Base-by-base conservation (phyloP, 2,329 filamentous ascomycete genomes). In the Cladophialophora yegresii region DNA sequence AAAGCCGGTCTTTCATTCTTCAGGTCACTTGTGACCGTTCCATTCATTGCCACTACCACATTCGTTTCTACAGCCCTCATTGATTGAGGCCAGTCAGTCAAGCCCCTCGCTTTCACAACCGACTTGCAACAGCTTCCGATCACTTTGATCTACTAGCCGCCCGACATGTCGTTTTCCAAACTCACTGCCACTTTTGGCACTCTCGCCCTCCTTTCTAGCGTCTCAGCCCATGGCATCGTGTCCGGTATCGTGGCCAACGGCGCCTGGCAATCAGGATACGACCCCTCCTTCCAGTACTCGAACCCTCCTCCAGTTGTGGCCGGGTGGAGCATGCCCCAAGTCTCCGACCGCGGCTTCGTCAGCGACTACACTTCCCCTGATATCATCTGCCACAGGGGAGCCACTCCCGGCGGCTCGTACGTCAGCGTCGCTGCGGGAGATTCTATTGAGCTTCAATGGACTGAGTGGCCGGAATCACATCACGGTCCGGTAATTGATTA, bases 401-500 rank as follows among this genome's bases (percentile, higher is more conserved):
- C 82, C 32, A 79, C 80, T 32, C 80, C 81, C n/a, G 84, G 81
- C 45, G 71, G 76, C 16, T 77, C 80, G 63, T 79, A 81, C 67
- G 85, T 83, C 20, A 77, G 81, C n/a, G 82, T 89, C 43, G 78
- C 80, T n/a, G 88, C 87, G 13, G 88, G 88, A 66, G 79, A 79
- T 67, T 79, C 79, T 8, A 74, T 90, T 69, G 78, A 83, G 64
- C 76, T 90, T 55, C 81, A 85, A 71, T 90, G 87, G 88, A 84
- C 81, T 63, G 78, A 78, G 16, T 90, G 88, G 88, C 87, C 87
- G n/a, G 79, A 83, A 9, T 83, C 80, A 61, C 85, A 90, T 77
- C 81, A 87, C 68, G 85, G 85, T 1, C 86, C 87, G 8, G 82
- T 89, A 70, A 81, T 89, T 67, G 83, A 83, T 74, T 89, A 89